Percentiles rank a stretch among this genome's conserved stretches.
Evolutionary conservation across 192 early-diverging fungal genomes (phyloP).

Genomic region (Neocallimastix lanati): DNA sequence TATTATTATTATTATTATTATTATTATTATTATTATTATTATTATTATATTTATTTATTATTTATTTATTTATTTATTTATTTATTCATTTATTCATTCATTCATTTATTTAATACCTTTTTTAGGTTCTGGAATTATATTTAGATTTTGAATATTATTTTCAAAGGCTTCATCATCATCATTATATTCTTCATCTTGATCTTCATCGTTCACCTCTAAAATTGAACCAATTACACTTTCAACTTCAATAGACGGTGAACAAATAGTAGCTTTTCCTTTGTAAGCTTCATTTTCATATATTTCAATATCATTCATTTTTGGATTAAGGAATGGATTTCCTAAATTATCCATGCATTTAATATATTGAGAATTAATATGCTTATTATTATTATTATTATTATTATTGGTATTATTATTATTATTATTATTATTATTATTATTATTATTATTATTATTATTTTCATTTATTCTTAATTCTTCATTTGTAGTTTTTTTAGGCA

Average conservation of each 20-base stretch:
- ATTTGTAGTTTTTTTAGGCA: not conserved
- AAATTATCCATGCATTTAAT: not conserved
- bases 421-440: no score
- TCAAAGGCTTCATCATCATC: not conserved
- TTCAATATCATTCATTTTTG: not conserved
- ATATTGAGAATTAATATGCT: not conserved
- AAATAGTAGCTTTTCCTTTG: not conserved
- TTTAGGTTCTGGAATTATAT: no score
- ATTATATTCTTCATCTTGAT: not conserved
- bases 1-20: no score
- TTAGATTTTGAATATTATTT: not conserved
- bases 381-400: no score
- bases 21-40: no score
- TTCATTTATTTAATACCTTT: no score
- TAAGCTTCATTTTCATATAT: not conserved
- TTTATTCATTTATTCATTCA: no score
- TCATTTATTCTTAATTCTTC: no score
- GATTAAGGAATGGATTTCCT: not conserved
- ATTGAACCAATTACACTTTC: not conserved
- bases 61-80: no score
- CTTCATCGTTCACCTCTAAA: not conserved
- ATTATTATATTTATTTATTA: no score
- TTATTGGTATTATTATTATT: no score
- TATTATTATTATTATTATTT: no score
- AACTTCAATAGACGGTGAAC: not conserved